Evolutionary conservation across 306 rosid genomes (phyloP).

Genomic region (Trifolium subterraneum): DNA sequence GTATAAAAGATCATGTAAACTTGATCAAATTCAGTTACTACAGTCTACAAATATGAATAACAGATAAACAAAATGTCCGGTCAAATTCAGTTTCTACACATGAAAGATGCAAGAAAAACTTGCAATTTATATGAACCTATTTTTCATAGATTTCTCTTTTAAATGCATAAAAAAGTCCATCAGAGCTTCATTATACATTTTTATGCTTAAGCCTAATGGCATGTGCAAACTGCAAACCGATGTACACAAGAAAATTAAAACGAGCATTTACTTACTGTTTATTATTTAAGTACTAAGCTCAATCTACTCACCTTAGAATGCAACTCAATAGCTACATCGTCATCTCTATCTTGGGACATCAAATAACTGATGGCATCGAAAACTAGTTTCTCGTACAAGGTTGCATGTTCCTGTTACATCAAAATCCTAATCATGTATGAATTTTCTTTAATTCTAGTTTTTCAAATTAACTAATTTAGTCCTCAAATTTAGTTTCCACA

Average conservation of each 20-base stretch:
- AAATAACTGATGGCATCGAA: conserved; percentile 61
- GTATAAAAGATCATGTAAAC: conserved; percentile 20
- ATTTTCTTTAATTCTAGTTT: background rate
- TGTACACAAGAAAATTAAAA: background rate
- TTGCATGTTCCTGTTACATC: conserved; percentile 74
- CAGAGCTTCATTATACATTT: no score
- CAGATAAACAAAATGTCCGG: conserved; percentile 1
- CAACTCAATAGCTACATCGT: conserved; percentile 70
- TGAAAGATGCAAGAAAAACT: background rate
- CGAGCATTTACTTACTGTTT: background rate
- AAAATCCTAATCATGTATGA: conserved; percentile 14
- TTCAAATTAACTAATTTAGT: background rate
- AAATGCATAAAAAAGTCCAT: no score
- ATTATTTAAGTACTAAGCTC: background rate
- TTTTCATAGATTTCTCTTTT: background rate
- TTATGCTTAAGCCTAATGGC: no score
- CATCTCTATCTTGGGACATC: conserved; percentile 70
- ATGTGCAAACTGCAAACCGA: background rate
- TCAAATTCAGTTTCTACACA: background rate
- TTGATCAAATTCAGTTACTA: background rate
- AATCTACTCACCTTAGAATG: conserved; percentile 60
- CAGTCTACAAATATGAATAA: conserved; percentile 29
- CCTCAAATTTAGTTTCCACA: background rate
- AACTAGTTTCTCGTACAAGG: conserved; percentile 80
- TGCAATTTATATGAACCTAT: background rate